These are phyloP conservation scores for Hibiscus syriacus DNA, from an alignment of 345 rosid species.

Conservation along the genomic window DNA sequence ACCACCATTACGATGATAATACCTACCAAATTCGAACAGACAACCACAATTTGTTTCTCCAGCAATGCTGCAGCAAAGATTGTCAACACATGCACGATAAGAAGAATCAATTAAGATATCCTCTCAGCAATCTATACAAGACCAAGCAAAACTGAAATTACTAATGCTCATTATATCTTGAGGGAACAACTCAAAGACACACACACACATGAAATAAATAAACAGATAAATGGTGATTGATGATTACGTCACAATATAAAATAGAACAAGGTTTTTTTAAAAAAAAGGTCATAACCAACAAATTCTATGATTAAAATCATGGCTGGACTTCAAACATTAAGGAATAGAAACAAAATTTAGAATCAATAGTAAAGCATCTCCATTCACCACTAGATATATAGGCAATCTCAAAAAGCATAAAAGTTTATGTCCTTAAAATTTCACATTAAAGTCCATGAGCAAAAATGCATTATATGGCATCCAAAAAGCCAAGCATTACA, in stretches of 20 bases:
- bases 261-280: neutral
- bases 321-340: neutral
- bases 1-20: neutral
- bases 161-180: neutral
- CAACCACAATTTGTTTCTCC: slow-evolving; percentile 81
- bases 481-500: neutral
- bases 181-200: neutral
- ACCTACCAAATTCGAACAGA: slow-evolving; percentile 95
- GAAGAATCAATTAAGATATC: slow-evolving; percentile 8
- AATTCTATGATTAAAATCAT: neutral
- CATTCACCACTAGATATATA: neutral
- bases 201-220: neutral
- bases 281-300: neutral
- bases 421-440: neutral
- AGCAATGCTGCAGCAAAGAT: slow-evolving; percentile 76
- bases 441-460: neutral
- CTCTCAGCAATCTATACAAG: neutral
- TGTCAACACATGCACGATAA: slow-evolving; percentile 53
- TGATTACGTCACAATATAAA: neutral
- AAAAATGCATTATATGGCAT: neutral
- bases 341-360: neutral
- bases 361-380: neutral
- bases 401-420: neutral
- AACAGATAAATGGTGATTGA: neutral
- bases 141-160: neutral